Conservation (phyloP, 176 grass and related monocot species). For the Juncus effusus region DNA sequence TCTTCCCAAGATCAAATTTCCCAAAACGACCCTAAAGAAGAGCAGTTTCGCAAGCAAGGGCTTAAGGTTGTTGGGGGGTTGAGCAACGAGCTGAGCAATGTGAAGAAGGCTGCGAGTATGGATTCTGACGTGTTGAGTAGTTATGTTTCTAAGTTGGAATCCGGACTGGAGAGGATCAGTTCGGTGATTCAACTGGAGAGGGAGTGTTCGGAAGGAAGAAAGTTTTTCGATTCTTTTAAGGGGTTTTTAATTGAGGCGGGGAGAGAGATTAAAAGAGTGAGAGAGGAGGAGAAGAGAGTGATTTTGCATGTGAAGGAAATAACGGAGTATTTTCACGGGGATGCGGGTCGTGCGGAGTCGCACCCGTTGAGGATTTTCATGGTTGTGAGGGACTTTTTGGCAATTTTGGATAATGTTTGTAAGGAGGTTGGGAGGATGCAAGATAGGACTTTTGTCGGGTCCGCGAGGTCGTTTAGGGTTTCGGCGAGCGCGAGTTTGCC, state of each 20-base stretch:
- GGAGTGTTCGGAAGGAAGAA: slow-evolving; percentile 62
- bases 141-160: slow-evolving; percentile 81
- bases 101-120: slow-evolving; percentile 86
- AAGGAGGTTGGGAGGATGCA: slow-evolving; percentile 86
- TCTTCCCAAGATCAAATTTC: slow-evolving; percentile 65
- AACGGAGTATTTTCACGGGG: slow-evolving; percentile 84
- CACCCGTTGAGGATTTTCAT: slow-evolving; percentile 97
- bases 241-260: slow-evolving; percentile 69
- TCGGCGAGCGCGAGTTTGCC: slow-evolving; percentile 56
- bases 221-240: slow-evolving; percentile 76
- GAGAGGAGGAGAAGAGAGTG: slow-evolving; percentile 57
- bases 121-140: slow-evolving; percentile 86
- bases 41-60: slow-evolving; percentile 81
- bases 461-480: slow-evolving; percentile 74
- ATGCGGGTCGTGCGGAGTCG: slow-evolving; percentile 64
- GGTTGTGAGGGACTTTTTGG: slow-evolving; percentile 94
- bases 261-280: slow-evolving; percentile 58
- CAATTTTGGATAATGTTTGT: slow-evolving; percentile 84
- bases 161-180: slow-evolving; percentile 67
- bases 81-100: slow-evolving; percentile 79
- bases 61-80: slow-evolving; percentile 76
- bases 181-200: slow-evolving; percentile 69
- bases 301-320: slow-evolving; percentile 73
- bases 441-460: slow-evolving; percentile 67
- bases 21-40: slow-evolving; percentile 50